Base-by-base conservation (phyloP, 441 rosid species). In the Sinapis alba region DNA sequence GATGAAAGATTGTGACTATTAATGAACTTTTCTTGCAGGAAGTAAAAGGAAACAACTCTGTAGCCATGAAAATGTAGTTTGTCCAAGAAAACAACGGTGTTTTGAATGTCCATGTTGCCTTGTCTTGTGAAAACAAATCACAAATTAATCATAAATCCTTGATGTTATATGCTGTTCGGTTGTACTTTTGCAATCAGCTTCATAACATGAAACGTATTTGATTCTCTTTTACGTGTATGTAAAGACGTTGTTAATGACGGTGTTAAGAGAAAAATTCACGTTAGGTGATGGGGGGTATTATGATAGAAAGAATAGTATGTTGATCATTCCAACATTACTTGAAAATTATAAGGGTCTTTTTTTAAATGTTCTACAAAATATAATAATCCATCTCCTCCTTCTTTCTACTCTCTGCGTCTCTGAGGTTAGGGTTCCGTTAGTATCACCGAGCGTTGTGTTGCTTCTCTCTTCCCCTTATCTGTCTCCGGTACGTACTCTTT, bases 11-110 rank as follows among this genome's bases (percentile, higher is more conserved):
- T 65, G 19, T 58, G 68, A 13, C 3, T 26, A 18, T 32, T 11
- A 57, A 10, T 57, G 70, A 16, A 13, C 11, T 28, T 32, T 54
- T 36, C 19, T 57, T 38, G 76, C 86, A 85, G 87, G 87, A 84
- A 77, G 72, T 84, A 62, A 66, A 68, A 58, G 66, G 47, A 53
- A 20, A 1, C 30, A 28, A 50, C 43, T 47, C 3, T 65, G 15
- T 27, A 47, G 27, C 50, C 20, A 67, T n/a, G n/a, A n/a, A n/a
- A n/a, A n/a, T n/a, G n/a, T n/a, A n/a, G n/a, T n/a, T n/a, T n/a
- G n/a, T n/a, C n/a, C n/a, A n/a, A n/a, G n/a, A n/a, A n/a, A n/a
- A 18, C 23, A 36, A 34, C 13, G 4, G 7, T 24, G 26, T 1
- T 57, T 23, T 69, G 15, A 11, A 36, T 69, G 26, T 24, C 15